A percentile compares a stretch with the other conserved stretches of the same genome.
Evolutionary conservation across 345 rosid genomes (phyloP).

Genomic region (Turritis glabra): DNA sequence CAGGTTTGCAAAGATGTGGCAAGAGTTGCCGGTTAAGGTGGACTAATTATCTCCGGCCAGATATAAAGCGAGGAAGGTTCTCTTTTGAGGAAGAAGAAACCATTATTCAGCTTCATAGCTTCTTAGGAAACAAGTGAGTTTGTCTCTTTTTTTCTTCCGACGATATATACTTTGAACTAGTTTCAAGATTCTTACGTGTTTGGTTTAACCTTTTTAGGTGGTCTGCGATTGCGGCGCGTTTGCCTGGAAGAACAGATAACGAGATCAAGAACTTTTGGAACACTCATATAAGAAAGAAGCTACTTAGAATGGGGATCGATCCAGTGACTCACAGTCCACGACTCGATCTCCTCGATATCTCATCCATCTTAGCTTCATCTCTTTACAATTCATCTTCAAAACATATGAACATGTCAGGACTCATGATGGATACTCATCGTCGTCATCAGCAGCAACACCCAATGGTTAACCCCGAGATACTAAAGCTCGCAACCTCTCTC

Average conservation of each 20-base stretch:
- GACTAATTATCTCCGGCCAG: conserved; percentile 80
- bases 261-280: conserved; percentile 88
- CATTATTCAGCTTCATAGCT: conserved; percentile 66
- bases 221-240: conserved; percentile 79
- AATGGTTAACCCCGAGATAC: conserved; percentile 38
- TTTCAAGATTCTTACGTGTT: conserved; percentile 23
- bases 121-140: conserved; percentile 73
- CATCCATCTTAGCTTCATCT: conserved; percentile 56
- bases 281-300: conserved; percentile 72
- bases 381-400: conserved; percentile 47
- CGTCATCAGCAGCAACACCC: conserved; percentile 26
- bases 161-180: neutral
- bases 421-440: conserved; percentile 47
- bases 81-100: conserved; percentile 75
- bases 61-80: conserved; percentile 71
- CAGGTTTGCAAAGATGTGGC: conserved; percentile 68
- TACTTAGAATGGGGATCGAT: conserved; percentile 85
- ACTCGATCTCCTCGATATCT: conserved; percentile 70
- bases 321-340: conserved; percentile 81
- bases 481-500: conserved; percentile 38
- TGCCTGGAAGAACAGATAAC: conserved; percentile 87
- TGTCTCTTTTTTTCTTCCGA: neutral
- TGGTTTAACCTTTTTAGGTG: conserved; percentile 44
- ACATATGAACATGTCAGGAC: conserved; percentile 50
- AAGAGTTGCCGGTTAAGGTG: conserved; percentile 80